These are phyloP conservation scores for Solanum tacnaense DNA, from an alignment of 257 asterid species.

Conservation along the genomic window DNA sequence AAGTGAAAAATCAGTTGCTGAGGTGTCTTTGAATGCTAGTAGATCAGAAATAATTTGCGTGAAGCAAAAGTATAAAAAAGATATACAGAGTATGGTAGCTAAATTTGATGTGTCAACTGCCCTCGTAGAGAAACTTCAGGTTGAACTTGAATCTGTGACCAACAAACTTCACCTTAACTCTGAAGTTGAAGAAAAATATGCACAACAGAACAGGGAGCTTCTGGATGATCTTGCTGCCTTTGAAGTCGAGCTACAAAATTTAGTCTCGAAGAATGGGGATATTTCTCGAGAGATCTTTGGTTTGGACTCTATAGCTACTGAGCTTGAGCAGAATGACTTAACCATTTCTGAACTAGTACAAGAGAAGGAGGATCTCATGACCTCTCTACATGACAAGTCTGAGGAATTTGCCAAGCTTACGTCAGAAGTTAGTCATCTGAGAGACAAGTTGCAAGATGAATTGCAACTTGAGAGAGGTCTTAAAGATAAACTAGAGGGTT, in stretches of 20 bases:
- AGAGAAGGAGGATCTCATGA: conserved; percentile 44
- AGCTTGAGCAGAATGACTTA: conserved; percentile 33
- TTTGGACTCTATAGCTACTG: conserved; percentile 48
- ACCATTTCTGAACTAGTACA: conserved; percentile 34
- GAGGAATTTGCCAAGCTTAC: conserved; percentile 47
- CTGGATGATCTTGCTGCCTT: conserved; percentile 51
- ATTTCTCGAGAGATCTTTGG: conserved; percentile 38
- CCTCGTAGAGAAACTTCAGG: conserved; percentile 62
- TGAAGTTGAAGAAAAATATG: conserved; percentile 47
- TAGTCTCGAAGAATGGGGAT: conserved; percentile 39
- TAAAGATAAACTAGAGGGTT: conserved; percentile 42
- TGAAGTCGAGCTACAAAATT: conserved; percentile 55
- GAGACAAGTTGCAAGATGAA: conserved; percentile 38
- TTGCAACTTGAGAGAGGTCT: conserved; percentile 31
- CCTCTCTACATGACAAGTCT: conserved; percentile 33
- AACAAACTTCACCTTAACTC: conserved; percentile 41
- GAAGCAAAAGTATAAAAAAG: conserved; percentile 51
- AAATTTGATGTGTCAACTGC: conserved; percentile 52
- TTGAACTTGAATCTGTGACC: conserved; percentile 57
- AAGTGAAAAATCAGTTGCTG: conserved; percentile 41
- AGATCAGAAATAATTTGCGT: conserved; percentile 52
- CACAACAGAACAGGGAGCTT: conserved; percentile 37
- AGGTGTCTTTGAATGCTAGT: conserved; percentile 36
- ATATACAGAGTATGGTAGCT: conserved; percentile 30
- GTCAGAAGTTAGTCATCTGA: conserved; percentile 38